Conservation (phyloP, 2,329 filamentous ascomycete species). For the Colletotrichum gigasporum region DNA sequence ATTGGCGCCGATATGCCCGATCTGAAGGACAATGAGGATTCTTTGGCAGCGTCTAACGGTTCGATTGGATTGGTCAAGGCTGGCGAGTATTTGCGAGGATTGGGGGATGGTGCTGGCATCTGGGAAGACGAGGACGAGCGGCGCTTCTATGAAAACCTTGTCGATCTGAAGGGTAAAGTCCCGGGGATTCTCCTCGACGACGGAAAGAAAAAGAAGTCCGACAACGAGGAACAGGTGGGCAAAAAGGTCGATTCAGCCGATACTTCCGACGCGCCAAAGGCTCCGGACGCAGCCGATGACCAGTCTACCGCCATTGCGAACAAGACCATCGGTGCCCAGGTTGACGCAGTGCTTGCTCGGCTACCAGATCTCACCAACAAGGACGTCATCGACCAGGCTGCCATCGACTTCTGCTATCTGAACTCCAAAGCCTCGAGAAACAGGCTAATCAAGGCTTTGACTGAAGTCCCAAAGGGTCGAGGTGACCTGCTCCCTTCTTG, state of each 20-base stretch:
- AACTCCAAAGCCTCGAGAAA: slow-evolving; percentile 99
- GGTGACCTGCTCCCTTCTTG: slow-evolving; percentile 91
- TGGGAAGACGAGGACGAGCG: slow-evolving; percentile 99
- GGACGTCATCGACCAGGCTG: slow-evolving; percentile 89
- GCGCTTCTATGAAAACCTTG: slow-evolving; percentile 96
- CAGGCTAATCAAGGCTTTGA: slow-evolving; percentile 88
- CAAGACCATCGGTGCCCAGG: slow-evolving; percentile 96
- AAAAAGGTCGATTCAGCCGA: slow-evolving; percentile 73
- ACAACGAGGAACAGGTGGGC: slow-evolving; percentile 82
- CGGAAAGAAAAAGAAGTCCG: slow-evolving; percentile 89
- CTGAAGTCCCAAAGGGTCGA: slow-evolving; percentile 93
- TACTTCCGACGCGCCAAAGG: slow-evolving; percentile 58
- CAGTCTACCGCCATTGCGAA: slow-evolving; percentile 95
- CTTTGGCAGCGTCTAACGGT: slow-evolving; percentile 71
- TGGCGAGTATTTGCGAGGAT: slow-evolving; percentile 89
- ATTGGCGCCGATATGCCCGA: slow-evolving; percentile 94
- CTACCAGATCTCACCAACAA: slow-evolving; percentile 94
- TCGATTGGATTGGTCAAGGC: slow-evolving; percentile 94
- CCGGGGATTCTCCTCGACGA: slow-evolving; percentile 94
- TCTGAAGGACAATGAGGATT: slow-evolving; percentile 82
- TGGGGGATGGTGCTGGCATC: slow-evolving; percentile 90
- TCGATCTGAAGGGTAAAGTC: slow-evolving; percentile 95
- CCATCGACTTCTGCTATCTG: slow-evolving; percentile 96
- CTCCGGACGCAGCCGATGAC: slow-evolving; percentile 72
- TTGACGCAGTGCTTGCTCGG: slow-evolving; percentile 86